A percentile compares a stretch with the other conserved stretches of the same genome.
Conservation (phyloP, 495 filamentous ascomycete genomes). For the Neurospora sp. region DNA sequence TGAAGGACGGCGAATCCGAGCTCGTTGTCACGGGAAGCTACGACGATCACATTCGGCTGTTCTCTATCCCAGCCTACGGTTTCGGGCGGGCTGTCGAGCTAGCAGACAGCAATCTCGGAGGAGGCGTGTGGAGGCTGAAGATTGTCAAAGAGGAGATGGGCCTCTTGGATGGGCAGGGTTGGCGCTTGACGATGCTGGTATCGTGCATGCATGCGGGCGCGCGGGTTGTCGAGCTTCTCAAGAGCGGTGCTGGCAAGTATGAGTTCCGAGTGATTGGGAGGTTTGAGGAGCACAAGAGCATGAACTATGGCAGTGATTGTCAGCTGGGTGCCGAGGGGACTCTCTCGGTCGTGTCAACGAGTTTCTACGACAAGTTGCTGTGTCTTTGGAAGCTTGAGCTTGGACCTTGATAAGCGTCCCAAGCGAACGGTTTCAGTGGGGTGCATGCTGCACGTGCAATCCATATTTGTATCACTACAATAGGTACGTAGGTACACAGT, state of each 20-base stretch:
- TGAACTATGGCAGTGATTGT: slow-evolving; percentile 88
- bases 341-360: slow-evolving; percentile 59
- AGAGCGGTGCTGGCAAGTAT: slow-evolving; percentile 35
- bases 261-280: slow-evolving; percentile 54
- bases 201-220: slow-evolving; percentile 91
- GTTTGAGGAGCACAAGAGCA: slow-evolving; percentile 84
- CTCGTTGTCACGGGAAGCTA: slow-evolving; percentile 82
- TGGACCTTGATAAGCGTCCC: background rate
- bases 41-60: slow-evolving; percentile 73
- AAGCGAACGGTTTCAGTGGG: background rate
- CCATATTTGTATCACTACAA: background rate
- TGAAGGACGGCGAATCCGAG: slow-evolving; percentile 29
- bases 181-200: slow-evolving; percentile 53
- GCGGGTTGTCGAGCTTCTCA: slow-evolving; percentile 44
- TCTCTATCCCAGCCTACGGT: slow-evolving; percentile 16
- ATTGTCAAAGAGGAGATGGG: slow-evolving; percentile 30
- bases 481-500: background rate
- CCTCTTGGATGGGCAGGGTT: slow-evolving; percentile 5
- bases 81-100: slow-evolving; percentile 32
- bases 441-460: background rate
- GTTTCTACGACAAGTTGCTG: slow-evolving; percentile 78
- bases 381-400: slow-evolving; percentile 60
- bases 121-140: slow-evolving; percentile 87
- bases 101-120: slow-evolving; percentile 59
- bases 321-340: slow-evolving; percentile 29